These are phyloP conservation scores for Hirsutella thompsonii DNA, from an alignment of 2,329 filamentous ascomycete genomes.

Conservation along the genomic window DNA sequence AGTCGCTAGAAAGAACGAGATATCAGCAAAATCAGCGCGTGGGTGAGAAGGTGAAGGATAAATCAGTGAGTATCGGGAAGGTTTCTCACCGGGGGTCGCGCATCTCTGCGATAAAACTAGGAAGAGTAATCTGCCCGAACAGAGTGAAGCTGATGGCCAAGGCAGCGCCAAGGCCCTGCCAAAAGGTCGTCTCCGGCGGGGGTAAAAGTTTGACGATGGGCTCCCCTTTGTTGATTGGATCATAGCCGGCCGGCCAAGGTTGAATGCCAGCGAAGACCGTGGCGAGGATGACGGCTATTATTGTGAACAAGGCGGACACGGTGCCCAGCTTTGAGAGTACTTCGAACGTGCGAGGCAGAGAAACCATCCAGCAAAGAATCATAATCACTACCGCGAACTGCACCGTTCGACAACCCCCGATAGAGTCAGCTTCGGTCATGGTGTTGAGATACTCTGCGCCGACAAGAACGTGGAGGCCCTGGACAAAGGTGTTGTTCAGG, in stretches of 20 bases:
- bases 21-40: no score
- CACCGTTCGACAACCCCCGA: slow-evolving; percentile 61
- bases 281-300: slow-evolving; percentile 74
- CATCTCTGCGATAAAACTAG: slow-evolving; percentile 95
- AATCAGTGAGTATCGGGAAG: slow-evolving; percentile 2
- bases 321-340: slow-evolving; percentile 70
- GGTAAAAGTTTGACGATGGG: slow-evolving; percentile 59
- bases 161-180: slow-evolving; percentile 74
- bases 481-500: slow-evolving; percentile 91
- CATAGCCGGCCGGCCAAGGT: slow-evolving; percentile 56
- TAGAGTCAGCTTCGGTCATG: slow-evolving; percentile 56
- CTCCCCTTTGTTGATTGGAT: slow-evolving; percentile 39
- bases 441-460: slow-evolving; percentile 85
- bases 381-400: slow-evolving; percentile 64
- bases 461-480: slow-evolving; percentile 69
- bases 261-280: slow-evolving; percentile 73
- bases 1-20: slow-evolving; percentile 54
- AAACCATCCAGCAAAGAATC: slow-evolving; percentile 63
- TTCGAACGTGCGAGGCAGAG: slow-evolving; percentile 74
- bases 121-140: slow-evolving; percentile 87
- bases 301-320: slow-evolving; percentile 74
- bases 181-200: slow-evolving; percentile 62
- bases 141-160: slow-evolving; percentile 95
- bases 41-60: no score
- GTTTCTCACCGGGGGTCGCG: slow-evolving; percentile 37